A percentile compares a stretch with the other conserved stretches of the same genome.
These are phyloP conservation scores for Platanthera zijinensis DNA, from an alignment of 106 monocot species.

Conservation along the genomic window DNA sequence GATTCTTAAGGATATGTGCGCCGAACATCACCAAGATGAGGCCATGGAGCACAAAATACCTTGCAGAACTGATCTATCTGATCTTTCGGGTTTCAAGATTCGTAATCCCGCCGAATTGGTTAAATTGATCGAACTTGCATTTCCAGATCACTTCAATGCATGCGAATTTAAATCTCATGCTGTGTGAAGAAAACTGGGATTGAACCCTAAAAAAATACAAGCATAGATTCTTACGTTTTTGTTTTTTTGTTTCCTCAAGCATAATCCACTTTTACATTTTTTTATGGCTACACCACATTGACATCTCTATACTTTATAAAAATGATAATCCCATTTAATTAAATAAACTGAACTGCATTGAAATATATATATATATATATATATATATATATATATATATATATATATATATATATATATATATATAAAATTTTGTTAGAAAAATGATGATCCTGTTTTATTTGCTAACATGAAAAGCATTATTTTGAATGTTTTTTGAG, in stretches of 20 bases:
- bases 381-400: too few species aligned
- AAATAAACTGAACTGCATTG: neutral
- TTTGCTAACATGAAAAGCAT: neutral
- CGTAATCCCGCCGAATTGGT: slow-evolving; percentile 44
- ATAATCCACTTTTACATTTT: too few species aligned
- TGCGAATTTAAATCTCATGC: neutral
- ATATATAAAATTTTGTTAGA: too few species aligned
- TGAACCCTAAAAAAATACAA: too few species aligned
- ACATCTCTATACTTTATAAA: too few species aligned
- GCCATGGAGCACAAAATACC: neutral
- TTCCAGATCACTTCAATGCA: slow-evolving; percentile 11
- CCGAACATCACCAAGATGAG: slow-evolving; percentile 5
- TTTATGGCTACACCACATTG: too few species aligned
- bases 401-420: too few species aligned
- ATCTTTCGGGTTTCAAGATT: slow-evolving; percentile 10
- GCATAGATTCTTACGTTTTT: too few species aligned
- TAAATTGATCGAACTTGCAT: slow-evolving; percentile 44
- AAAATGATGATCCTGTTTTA: slow-evolving; percentile 4
- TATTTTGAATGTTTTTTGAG: too few species aligned
- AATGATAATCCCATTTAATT: too few species aligned
- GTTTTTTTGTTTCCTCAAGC: too few species aligned
- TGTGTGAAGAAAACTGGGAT: too few species aligned
- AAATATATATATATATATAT: neutral
- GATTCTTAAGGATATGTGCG: slow-evolving; percentile 22
- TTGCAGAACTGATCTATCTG: slow-evolving; percentile 3